A percentile compares a stretch with the other conserved stretches of the same genome.
Evolutionary conservation across 2,329 filamentous ascomycete species (phyloP).

Genomic region (Whalleya microplaca): DNA sequence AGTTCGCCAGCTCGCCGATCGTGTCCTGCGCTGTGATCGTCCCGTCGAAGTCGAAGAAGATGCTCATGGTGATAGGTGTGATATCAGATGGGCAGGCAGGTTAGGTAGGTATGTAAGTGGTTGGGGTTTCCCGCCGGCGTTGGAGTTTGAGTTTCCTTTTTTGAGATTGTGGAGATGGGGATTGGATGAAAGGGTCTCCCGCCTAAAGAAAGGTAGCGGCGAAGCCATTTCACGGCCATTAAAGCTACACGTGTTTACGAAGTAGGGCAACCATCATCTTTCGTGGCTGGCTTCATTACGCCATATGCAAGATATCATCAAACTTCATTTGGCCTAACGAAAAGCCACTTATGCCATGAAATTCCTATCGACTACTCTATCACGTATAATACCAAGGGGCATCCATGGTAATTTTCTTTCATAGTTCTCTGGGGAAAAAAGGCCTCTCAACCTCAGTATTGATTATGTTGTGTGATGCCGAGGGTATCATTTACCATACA

Average conservation of each 20-base stretch:
- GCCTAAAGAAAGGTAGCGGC: background rate
- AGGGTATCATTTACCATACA: constrained; percentile 35
- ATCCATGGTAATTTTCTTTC: background rate
- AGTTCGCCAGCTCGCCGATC: constrained; percentile 50
- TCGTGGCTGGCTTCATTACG: background rate
- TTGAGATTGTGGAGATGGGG: too few relatives aligned
- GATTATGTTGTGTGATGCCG: constrained; percentile 13
- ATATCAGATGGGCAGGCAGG: background rate
- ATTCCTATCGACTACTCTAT: background rate
- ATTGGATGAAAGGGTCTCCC: too few relatives aligned
- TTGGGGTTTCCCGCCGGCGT: too few relatives aligned
- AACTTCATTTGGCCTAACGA: too few relatives aligned
- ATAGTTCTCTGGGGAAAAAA: background rate
- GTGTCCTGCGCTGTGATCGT: constrained; percentile 61
- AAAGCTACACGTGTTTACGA: background rate
- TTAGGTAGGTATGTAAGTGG: too few relatives aligned
- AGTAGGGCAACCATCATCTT: background rate
- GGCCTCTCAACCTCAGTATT: constrained; percentile 16
- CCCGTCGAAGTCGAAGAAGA: constrained; percentile 63
- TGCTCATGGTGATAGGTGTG: constrained; percentile 38
- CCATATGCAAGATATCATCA: background rate
- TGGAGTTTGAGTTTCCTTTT: too few relatives aligned
- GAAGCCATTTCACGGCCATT: background rate
- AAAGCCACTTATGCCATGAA: too few relatives aligned
- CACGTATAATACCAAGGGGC: background rate